Evolutionary conservation across 1,139 yeast species (phyloP).

Genomic region (Candida freyschussii): DNA sequence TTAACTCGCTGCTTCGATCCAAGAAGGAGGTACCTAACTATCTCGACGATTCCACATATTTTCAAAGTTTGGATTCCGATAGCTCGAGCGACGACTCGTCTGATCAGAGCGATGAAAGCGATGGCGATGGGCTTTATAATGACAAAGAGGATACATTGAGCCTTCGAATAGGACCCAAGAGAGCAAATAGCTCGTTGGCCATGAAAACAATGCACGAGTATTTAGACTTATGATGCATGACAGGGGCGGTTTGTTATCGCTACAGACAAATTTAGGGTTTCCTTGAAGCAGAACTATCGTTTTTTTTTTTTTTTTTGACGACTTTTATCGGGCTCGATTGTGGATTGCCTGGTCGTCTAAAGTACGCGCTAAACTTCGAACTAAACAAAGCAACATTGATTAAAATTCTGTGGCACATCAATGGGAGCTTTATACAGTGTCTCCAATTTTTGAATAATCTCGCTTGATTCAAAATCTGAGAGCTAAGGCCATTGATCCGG

Average conservation of each 20-base stretch:
- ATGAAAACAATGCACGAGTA: conserved; percentile 21
- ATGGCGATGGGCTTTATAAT: conserved; percentile 17
- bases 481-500: too few relatives aligned
- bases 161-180: conserved; percentile 20
- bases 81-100: conserved; percentile 9
- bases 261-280: too few relatives aligned
- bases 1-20: conserved; percentile 21
- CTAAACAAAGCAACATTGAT: too few relatives aligned
- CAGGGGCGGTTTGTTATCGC: too few relatives aligned
- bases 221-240: conserved; percentile 14
- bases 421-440: too few relatives aligned
- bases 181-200: conserved; percentile 14
- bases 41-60: conserved; percentile 21
- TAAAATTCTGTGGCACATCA: too few relatives aligned
- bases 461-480: too few relatives aligned
- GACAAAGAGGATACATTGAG: conserved; percentile 18
- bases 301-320: neutral
- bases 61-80: conserved; percentile 15
- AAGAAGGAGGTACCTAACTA: conserved; percentile 22
- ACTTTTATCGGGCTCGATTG: neutral
- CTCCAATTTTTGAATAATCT: too few relatives aligned
- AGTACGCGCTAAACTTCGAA: too few relatives aligned
- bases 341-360: too few relatives aligned
- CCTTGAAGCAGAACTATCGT: neutral
- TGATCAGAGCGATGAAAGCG: conserved; percentile 11